These are phyloP conservation scores for Phytophthora syringae DNA, from an alignment of 352 stramenopile species.

Conservation along the genomic window DNA sequence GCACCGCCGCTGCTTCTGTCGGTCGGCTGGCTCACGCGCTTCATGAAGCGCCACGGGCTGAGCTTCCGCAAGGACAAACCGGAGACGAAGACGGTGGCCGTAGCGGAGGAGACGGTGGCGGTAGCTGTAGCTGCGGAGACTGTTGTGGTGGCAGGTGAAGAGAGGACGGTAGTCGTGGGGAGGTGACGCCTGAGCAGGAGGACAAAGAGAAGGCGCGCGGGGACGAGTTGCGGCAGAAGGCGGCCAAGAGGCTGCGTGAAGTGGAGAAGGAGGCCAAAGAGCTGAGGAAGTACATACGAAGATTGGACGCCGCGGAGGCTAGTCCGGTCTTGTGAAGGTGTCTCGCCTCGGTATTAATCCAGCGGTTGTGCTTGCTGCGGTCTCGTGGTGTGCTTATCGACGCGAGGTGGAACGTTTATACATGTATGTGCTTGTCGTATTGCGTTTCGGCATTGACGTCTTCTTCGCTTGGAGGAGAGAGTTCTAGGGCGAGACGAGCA, in stretches of 20 bases:
- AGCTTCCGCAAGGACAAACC: conserved; percentile 28
- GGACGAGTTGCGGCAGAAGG: conserved; percentile 21
- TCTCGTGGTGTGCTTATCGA: not conserved
- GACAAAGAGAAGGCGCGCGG: conserved; percentile 9
- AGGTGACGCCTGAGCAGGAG: not conserved
- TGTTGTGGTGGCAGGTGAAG: too few species aligned
- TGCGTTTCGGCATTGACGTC: too few species aligned
- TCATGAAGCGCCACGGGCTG: conserved; percentile 32
- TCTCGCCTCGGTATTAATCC: not conserved
- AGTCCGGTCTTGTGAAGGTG: not conserved
- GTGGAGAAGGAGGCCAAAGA: conserved; percentile 31
- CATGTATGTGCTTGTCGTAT: too few species aligned
- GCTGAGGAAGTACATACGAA: conserved; percentile 29
- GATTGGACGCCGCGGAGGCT: conserved; percentile 6
- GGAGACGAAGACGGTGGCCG: not conserved
- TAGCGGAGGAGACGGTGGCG: not conserved
- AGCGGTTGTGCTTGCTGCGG: not conserved
- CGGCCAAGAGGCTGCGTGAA: conserved; percentile 26
- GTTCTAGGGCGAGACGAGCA: too few species aligned
- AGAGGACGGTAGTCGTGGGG: not conserved
- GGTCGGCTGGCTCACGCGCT: conserved; percentile 32
- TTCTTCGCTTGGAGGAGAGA: not conserved
- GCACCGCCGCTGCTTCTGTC: conserved; percentile 24
- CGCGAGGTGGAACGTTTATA: too few species aligned
- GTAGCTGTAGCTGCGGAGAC: too few species aligned